Evolutionary conservation across 2,329 filamentous ascomycete genomes (phyloP).

Genomic region (Fusarium praegraminearum): DNA sequence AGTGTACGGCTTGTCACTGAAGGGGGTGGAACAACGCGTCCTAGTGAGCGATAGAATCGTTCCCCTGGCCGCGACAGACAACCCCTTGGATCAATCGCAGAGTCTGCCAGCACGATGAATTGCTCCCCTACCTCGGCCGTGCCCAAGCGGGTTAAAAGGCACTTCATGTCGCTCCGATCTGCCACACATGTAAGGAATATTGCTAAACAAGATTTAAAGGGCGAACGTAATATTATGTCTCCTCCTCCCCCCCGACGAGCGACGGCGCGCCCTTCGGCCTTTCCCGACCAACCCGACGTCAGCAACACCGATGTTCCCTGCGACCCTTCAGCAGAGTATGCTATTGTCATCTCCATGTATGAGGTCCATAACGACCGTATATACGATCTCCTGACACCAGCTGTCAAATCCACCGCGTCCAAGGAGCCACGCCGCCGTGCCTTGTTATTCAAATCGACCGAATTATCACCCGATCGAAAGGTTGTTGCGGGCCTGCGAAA

Average conservation of each 20-base stretch:
- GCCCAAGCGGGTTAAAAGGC: conserved; percentile 51
- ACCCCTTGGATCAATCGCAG: conserved; percentile 28
- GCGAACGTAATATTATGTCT: conserved; percentile 59
- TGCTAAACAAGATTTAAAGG: conserved; percentile 64
- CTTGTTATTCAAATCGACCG: conserved; percentile 91
- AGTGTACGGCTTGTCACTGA: conserved; percentile 60
- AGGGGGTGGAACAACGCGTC: conserved; percentile 40
- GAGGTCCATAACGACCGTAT: conserved; percentile 99
- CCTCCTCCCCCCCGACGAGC: conserved; percentile 71
- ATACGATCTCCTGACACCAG: conserved; percentile 85
- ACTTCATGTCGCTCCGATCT: conserved; percentile 60
- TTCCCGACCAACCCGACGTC: conserved; percentile 82
- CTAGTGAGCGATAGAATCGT: conserved; percentile 49
- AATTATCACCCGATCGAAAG: conserved; percentile 89
- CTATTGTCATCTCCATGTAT: conserved; percentile 95
- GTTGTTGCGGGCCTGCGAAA: conserved; percentile 93
- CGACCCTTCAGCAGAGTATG: conserved; percentile 78
- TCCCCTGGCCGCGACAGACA: conserved; percentile 37
- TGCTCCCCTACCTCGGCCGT: conserved; percentile 33
- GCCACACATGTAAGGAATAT: conserved; percentile 59
- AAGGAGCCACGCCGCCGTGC: conserved; percentile 82
- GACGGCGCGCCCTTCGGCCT: conserved; percentile 74
- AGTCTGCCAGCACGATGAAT: conserved; percentile 48
- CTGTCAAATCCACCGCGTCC: conserved; percentile 68
- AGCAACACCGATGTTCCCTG: conserved; percentile 73